These are phyloP conservation scores for Scheffersomyces segobiensis DNA, from an alignment of 1,139 yeast genomes.

Conservation along the genomic window DNA sequence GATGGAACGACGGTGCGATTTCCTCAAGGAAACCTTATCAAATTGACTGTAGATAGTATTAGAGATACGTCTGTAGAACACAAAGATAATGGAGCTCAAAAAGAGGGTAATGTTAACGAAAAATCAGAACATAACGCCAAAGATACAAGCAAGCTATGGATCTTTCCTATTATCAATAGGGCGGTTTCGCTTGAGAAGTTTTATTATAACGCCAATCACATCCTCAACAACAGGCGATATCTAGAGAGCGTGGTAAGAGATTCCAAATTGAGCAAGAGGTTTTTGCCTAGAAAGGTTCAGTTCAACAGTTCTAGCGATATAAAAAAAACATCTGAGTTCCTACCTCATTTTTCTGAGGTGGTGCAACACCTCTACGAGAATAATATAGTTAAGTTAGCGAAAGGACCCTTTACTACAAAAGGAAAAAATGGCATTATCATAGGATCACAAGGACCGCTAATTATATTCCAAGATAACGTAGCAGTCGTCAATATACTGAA, in stretches of 20 bases:
- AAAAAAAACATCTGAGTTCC: constrained; percentile 10
- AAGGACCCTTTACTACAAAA: background rate
- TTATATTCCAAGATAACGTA: background rate
- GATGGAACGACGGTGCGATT: constrained; percentile 19
- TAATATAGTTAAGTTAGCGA: constrained; percentile 7
- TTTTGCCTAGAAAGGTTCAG: constrained; percentile 13
- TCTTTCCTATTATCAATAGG: constrained; percentile 11
- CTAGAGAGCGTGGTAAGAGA: constrained; percentile 9
- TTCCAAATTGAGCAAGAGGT: constrained; percentile 9
- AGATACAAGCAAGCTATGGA: constrained; percentile 2
- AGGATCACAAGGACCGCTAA: constrained; percentile 5
- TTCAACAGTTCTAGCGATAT: constrained; percentile 7
- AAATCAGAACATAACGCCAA: background rate
- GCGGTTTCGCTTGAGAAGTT: constrained; percentile 5
- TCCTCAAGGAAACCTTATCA: constrained; percentile 26
- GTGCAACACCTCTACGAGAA: constrained; percentile 13
- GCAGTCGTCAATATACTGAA: constrained; percentile 4
- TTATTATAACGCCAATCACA: constrained; percentile 11
- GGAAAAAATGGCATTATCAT: constrained; percentile 1
- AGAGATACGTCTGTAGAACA: constrained; percentile 2
- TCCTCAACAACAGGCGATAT: constrained; percentile 12
- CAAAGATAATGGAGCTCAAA: constrained; percentile 1
- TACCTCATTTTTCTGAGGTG: constrained; percentile 13
- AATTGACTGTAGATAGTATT: constrained; percentile 15
- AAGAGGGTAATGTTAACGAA: background rate